phyloP scores from a whole-genome alignment of 2,329 filamentous ascomycete genomes.

The Raffaelea albimanens region DNA sequence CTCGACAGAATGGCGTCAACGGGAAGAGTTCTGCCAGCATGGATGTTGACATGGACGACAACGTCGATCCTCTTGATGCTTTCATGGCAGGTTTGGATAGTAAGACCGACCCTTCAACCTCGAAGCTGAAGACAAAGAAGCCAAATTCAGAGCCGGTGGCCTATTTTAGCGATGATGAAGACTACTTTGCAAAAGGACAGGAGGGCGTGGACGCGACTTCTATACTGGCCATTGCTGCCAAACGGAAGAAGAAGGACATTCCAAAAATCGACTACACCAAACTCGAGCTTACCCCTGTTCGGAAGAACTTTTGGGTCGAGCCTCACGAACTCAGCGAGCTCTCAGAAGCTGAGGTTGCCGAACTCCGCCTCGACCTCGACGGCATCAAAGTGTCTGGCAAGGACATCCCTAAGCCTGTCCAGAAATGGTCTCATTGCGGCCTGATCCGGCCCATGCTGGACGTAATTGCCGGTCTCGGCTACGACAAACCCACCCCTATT shows the following conservation, averaged over 20 bases:
- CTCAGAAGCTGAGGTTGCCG: slow-evolving; percentile 74
- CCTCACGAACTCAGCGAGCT: slow-evolving; percentile 74
- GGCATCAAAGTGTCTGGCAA: slow-evolving; percentile 89
- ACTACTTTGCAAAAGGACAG: slow-evolving; percentile 46
- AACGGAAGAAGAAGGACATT: slow-evolving; percentile 92
- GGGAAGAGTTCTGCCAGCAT: slow-evolving; percentile 36
- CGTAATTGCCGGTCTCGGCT: slow-evolving; percentile 71
- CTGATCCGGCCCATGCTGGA: slow-evolving; percentile 80
- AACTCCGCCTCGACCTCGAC: slow-evolving; percentile 78
- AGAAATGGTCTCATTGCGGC: slow-evolving; percentile 94
- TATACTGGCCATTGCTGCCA: slow-evolving; percentile 45
- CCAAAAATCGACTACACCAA: slow-evolving; percentile 80
- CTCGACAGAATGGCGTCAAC: no score
- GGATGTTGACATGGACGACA: slow-evolving; percentile 54
- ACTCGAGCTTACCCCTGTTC: slow-evolving; percentile 72
- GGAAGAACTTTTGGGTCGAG: slow-evolving; percentile 93
- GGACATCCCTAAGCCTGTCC: slow-evolving; percentile 84
- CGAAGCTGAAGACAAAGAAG: slow-evolving; percentile 34
- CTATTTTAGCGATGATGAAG: slow-evolving; percentile 83
- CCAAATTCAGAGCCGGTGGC: slow-evolving; percentile 61
- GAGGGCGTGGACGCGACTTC: slow-evolving; percentile 36
- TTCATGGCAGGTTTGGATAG: slow-evolving; percentile 70
- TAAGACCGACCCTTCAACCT: slow-evolving; percentile 33
- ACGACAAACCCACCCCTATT: slow-evolving; percentile 83
- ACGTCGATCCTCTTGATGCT: slow-evolving; percentile 86